Percentiles rank a stretch among this genome's conserved stretches.
phyloP scores from a whole-genome alignment of 2,329 filamentous ascomycete species.

The Aaosphaeria pasadenensis region DNA sequence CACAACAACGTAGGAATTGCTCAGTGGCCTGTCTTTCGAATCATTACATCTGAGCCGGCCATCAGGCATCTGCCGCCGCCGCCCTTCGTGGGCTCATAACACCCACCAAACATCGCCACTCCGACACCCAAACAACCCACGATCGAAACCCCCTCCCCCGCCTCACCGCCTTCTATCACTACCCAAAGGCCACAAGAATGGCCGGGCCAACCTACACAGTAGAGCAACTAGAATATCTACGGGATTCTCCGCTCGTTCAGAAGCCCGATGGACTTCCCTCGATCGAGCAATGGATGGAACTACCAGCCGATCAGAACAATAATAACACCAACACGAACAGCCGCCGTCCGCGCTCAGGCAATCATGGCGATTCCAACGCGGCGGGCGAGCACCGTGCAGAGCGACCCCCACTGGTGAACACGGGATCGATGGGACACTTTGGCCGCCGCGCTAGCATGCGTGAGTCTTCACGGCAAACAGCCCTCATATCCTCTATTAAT shows the following conservation, averaged over 20 bases:
- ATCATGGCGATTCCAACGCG: slow-evolving; percentile 20
- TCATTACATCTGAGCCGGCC: too few relatives aligned
- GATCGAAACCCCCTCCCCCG: too few relatives aligned
- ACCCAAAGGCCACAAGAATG: slow-evolving; percentile 18
- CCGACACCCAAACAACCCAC: too few relatives aligned
- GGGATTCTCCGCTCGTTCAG: slow-evolving; percentile 76
- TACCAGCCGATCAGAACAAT: slow-evolving; percentile 26
- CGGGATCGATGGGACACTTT: slow-evolving; percentile 32
- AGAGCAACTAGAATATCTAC: slow-evolving; percentile 72
- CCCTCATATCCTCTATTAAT: slow-evolving; percentile 25
- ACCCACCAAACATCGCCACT: too few relatives aligned
- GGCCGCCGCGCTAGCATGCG: slow-evolving; percentile 39
- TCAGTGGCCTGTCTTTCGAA: too few relatives aligned
- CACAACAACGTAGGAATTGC: too few relatives aligned
- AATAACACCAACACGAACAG: slow-evolving; percentile 19
- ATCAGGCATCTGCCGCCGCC: too few relatives aligned
- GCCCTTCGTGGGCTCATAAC: too few relatives aligned
- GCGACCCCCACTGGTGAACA: slow-evolving; percentile 26
- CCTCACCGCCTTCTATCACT: too few relatives aligned
- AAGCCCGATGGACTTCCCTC: slow-evolving; percentile 79
- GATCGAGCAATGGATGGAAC: slow-evolving; percentile 97
- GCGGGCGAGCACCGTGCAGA: slow-evolving; percentile 24
- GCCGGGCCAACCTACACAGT: slow-evolving; percentile 59
- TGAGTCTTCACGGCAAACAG: slow-evolving; percentile 46
- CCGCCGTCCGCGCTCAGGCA: slow-evolving; percentile 20